A percentile compares a stretch with the other conserved stretches of the same genome.
Conservation (phyloP, 208 protist genomes). For the Crithidia expoeki region DNA sequence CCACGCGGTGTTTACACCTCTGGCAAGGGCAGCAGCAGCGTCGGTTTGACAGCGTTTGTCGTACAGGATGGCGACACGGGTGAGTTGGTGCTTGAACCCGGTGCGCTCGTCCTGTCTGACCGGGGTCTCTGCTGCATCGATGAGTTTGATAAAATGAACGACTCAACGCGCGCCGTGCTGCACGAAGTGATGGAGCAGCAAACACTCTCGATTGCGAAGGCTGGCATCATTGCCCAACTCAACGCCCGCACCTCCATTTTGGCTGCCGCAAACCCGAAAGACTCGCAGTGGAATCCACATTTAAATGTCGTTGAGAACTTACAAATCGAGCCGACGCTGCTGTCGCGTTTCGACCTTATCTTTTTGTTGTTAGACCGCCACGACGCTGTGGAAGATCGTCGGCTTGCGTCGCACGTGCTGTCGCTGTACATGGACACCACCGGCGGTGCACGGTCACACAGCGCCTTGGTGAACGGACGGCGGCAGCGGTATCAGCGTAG, state of each 20-base stretch:
- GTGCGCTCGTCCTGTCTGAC: constrained; percentile 98
- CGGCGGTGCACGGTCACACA: constrained; percentile 17
- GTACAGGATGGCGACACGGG: constrained; percentile 96
- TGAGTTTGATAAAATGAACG: constrained; percentile 99
- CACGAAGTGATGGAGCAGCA: constrained; percentile 99
- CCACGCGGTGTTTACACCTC: constrained; percentile 99
- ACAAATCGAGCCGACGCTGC: constrained; percentile 98
- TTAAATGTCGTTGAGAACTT: constrained; percentile 98
- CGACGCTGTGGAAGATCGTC: constrained; percentile 90
- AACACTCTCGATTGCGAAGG: constrained; percentile 99
- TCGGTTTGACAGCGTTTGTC: constrained; percentile 99
- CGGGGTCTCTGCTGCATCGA: constrained; percentile 99
- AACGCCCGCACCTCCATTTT: constrained; percentile 99
- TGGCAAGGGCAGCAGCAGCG: constrained; percentile 98
- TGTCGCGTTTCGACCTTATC: constrained; percentile 99
- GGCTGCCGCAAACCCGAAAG: constrained; percentile 99
- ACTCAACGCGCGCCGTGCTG: constrained; percentile 97
- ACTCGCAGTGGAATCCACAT: constrained; percentile 97
- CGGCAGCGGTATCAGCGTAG: no score
- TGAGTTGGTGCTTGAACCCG: constrained; percentile 98
- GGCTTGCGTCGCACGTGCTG: constrained; percentile 97
- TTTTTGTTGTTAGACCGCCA: constrained; percentile 98
- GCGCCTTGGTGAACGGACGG: constrained; percentile 2
- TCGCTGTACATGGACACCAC: constrained; percentile 93
- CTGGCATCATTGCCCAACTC: constrained; percentile 99